phyloP scores from a whole-genome alignment of 83 land plant genomes.

The Picea engelmannii region DNA sequence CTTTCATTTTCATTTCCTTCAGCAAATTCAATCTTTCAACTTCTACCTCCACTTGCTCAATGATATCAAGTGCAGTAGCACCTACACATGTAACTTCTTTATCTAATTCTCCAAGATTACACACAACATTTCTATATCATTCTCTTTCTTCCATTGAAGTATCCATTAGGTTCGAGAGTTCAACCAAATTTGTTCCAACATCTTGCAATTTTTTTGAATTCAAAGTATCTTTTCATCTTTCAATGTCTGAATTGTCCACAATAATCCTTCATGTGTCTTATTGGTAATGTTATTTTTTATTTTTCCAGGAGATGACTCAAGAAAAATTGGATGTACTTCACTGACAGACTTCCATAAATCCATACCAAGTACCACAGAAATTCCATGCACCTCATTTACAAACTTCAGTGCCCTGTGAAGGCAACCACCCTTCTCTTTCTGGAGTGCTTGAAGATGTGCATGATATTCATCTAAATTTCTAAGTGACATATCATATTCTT shows the following conservation, averaged over 20 bases:
- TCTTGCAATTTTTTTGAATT: conserved; percentile 51
- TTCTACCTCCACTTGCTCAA: conserved; percentile 39
- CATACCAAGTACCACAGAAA: conserved; percentile 57
- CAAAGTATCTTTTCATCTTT: conserved; percentile 48
- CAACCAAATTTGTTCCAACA: conserved; percentile 46
- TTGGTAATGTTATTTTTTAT: conserved; percentile 50
- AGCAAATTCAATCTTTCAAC: conserved; percentile 24
- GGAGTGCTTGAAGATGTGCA: conserved; percentile 50
- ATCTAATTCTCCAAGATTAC: conserved; percentile 23
- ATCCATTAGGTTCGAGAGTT: conserved; percentile 71
- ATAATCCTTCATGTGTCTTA: conserved; percentile 47
- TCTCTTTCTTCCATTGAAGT: conserved; percentile 49
- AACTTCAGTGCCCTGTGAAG: conserved; percentile 56
- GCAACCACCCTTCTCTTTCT: conserved; percentile 82
- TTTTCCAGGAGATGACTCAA: conserved; percentile 23
- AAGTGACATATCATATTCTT: conserved; percentile 56
- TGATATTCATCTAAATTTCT: conserved; percentile 63
- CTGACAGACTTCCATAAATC: conserved; percentile 60
- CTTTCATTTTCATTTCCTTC: too few relatives aligned
- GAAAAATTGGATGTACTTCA: conserved; percentile 73
- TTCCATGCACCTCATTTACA: conserved; percentile 60
- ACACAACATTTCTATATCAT: conserved; percentile 49
- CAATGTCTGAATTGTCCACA: conserved; percentile 31
- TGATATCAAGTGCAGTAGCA: too few relatives aligned
- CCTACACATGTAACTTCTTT: too few relatives aligned